Base-by-base conservation (phyloP, 1,284 basidiomycete species). In the Bondarzewia mesenterica region DNA sequence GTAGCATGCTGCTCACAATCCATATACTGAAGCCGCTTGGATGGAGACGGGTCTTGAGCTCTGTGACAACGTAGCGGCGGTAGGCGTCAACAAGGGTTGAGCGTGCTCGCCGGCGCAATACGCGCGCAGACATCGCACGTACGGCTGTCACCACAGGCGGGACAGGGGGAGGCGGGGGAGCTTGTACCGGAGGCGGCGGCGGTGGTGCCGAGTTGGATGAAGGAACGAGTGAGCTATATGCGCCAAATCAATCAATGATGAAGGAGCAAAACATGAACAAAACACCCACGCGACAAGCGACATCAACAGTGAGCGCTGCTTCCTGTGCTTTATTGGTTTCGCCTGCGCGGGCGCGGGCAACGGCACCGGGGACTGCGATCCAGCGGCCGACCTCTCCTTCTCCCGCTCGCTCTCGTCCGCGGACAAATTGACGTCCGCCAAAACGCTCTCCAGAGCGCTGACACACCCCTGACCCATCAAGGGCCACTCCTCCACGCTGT, bases 61-160 rank as follows among this genome's bases (percentile, higher is more conserved):
- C 59, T 23, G 77, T 67, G 21, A 89, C 60, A 23, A 90, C 78
- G 59, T 81, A 76, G 18, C 74, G 74, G 16, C 88, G 75, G 61
- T 83, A 91, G 3, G 80, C 74, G 59, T 93, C 87, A 14, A 91
- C 77, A 10, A 93, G 74, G 3, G 76, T 68, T 7, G 87, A 84
- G 27, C 89, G 82, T 2, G 89, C 89, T 50, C 77, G 75, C 44
- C 76, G 71, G 25, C 87, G 78, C 49, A 88, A 51, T 10, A 16
- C 32, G 8, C 48, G 41, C 12, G 21, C 20, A 12, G 32, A 36
- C 44, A 44, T n/a, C 52, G 57, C 44, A 58, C 53, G 47, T 58
- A 60, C 29, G 59, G 60, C 16, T 49, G 54, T 42, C 49, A 49
- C 45, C 39, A 41, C 40, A 54, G 46, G 55, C 39, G 48, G 50